These are phyloP conservation scores for Psilocybe sp. DNA, from an alignment of 768 basidiomycete genomes.

Conservation along the genomic window DNA sequence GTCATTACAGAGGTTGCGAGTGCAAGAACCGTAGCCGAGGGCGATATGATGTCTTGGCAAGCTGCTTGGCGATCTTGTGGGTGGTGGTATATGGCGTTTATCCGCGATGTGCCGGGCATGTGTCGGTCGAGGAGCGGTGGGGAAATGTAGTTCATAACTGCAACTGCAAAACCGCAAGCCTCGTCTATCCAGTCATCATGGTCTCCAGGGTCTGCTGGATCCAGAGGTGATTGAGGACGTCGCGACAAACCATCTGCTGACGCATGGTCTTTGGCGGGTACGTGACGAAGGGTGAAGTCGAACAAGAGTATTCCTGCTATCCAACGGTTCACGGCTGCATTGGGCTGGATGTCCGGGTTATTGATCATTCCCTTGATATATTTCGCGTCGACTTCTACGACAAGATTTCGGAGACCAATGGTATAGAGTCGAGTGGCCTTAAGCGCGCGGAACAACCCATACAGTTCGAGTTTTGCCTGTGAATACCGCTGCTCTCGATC, in stretches of 20 bases:
- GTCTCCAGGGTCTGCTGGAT: constrained; percentile 8
- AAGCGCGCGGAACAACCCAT: constrained; percentile 24
- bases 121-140: background rate
- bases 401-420: constrained; percentile 20
- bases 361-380: constrained; percentile 33
- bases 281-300: constrained; percentile 21
- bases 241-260: constrained; percentile 19
- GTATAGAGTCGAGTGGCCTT: constrained; percentile 17
- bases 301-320: constrained; percentile 24
- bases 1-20: too few relatives aligned
- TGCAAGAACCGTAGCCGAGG: too few relatives aligned
- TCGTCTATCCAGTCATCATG: constrained; percentile 16
- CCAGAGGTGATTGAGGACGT: constrained; percentile 12
- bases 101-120: too few relatives aligned
- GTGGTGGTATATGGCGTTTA: too few relatives aligned
- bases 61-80: too few relatives aligned
- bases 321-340: constrained; percentile 27
- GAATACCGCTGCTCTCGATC: constrained; percentile 18
- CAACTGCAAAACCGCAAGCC: constrained; percentile 4
- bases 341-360: constrained; percentile 29
- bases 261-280: constrained; percentile 9
- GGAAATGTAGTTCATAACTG: background rate
- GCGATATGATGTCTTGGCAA: too few relatives aligned
- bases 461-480: constrained; percentile 33
- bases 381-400: constrained; percentile 27